A percentile compares a stretch with the other conserved stretches of the same genome.
Conservation (phyloP, 2,329 filamentous ascomycete species). For the Hyphodiscus sp. region DNA sequence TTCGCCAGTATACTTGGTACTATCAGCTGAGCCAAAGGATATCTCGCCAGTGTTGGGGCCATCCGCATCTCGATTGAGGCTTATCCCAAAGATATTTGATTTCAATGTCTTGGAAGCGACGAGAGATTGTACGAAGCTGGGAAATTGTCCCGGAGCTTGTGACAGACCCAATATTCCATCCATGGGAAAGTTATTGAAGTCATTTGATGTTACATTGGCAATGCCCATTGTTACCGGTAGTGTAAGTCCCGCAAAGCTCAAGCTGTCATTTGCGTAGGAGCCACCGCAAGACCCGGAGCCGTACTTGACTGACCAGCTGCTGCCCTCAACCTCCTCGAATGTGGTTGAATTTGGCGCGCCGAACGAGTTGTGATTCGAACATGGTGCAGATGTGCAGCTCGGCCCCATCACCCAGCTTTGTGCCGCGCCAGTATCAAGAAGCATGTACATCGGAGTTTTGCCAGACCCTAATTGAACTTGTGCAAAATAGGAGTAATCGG, state of each 20-base stretch:
- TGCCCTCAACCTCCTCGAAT: constrained; percentile 44
- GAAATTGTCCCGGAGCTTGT: constrained; percentile 46
- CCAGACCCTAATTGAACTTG: constrained; percentile 50
- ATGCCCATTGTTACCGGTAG: constrained; percentile 65
- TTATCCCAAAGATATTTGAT: constrained; percentile 65
- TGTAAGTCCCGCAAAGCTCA: constrained; percentile 60
- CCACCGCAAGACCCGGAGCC: constrained; percentile 72
- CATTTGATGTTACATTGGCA: constrained; percentile 61
- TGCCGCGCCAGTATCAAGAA: constrained; percentile 60
- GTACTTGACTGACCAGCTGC: constrained; percentile 62
- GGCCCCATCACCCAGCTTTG: constrained; percentile 81
- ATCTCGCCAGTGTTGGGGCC: constrained; percentile 66
- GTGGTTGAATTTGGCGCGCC: constrained; percentile 59
- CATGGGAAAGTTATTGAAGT: constrained; percentile 75
- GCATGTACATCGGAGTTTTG: constrained; percentile 50
- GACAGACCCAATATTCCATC: constrained; percentile 82
- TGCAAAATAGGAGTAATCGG: constrained; percentile 60
- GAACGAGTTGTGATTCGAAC: constrained; percentile 63
- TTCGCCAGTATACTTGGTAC: constrained; percentile 58
- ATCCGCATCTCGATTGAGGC: constrained; percentile 61
- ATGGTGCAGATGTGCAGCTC: constrained; percentile 60
- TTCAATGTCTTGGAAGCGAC: constrained; percentile 47
- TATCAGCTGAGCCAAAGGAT: constrained; percentile 67
- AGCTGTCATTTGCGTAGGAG: constrained; percentile 55
- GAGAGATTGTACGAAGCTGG: constrained; percentile 63